phyloP scores from a whole-genome alignment of 345 rosid genomes.

The Mangifera indica region DNA sequence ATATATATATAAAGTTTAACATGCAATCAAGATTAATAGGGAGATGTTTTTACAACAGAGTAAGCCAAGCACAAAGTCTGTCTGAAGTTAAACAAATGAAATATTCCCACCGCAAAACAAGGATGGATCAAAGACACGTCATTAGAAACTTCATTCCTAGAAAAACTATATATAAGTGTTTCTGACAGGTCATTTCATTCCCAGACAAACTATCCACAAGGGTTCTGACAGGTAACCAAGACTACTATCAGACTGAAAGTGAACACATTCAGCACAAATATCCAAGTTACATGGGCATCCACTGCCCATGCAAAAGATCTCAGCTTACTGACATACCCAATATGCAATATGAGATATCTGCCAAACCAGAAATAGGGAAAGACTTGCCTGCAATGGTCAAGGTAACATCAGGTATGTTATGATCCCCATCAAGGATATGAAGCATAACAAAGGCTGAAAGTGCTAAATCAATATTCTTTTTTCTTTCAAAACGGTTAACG shows the following conservation, averaged over 20 bases:
- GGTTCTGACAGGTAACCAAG: neutral
- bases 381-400: slow-evolving; percentile 75
- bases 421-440: slow-evolving; percentile 38
- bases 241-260: neutral
- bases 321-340: neutral
- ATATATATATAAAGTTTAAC: neutral
- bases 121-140: slow-evolving; percentile 1
- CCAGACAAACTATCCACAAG: neutral
- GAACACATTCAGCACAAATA: neutral
- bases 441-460: slow-evolving; percentile 81
- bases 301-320: neutral
- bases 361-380: slow-evolving; percentile 5
- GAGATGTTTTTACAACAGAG: neutral
- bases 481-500: slow-evolving; percentile 86
- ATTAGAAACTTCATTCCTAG: neutral
- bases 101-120: neutral
- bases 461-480: slow-evolving; percentile 86
- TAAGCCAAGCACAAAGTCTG: neutral
- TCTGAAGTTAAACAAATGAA: neutral
- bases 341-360: neutral
- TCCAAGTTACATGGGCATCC: neutral
- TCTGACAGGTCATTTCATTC: neutral
- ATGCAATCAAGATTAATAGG: neutral
- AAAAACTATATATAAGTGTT: neutral
- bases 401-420: slow-evolving; percentile 41